Conservation (phyloP, 2,329 filamentous ascomycete species). For the Xylaria polymorpha region DNA sequence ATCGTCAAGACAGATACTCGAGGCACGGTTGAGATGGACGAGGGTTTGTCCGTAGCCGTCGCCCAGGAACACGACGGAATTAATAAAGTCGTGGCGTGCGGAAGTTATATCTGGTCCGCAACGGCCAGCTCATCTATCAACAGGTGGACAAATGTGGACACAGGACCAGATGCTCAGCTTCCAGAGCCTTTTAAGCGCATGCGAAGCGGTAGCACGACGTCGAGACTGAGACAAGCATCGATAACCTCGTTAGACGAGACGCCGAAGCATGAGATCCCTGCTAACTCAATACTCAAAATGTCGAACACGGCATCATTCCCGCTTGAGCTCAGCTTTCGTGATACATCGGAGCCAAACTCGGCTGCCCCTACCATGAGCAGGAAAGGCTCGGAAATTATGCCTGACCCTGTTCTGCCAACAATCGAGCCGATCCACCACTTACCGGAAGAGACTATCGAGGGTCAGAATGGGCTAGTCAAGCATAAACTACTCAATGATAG, state of each 20-base stretch:
- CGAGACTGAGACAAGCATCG: conserved; percentile 53
- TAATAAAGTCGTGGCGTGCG: conserved; percentile 73
- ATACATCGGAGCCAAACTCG: conserved; percentile 65
- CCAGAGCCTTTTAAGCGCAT: conserved; percentile 65
- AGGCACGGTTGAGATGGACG: conserved; percentile 77
- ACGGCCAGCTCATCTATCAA: conserved; percentile 93
- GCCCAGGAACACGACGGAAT: conserved; percentile 91
- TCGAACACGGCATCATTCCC: conserved; percentile 87
- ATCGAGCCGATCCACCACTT: conserved; percentile 74
- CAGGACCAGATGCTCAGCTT: conserved; percentile 75
- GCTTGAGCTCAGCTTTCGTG: conserved; percentile 56
- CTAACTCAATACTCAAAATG: conserved; percentile 81
- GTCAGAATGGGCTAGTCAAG: conserved; percentile 94
- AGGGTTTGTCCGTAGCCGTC: conserved; percentile 89
- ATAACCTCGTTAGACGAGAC: conserved; percentile 50
- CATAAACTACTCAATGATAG: conserved; percentile 92
- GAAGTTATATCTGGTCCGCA: conserved; percentile 88
- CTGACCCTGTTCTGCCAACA: conserved; percentile 59
- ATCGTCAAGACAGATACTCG: conserved; percentile 97
- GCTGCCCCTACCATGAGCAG: conserved; percentile 57
- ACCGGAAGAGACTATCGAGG: conserved; percentile 87
- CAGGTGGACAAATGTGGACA: conserved; percentile 89
- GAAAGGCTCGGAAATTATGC: conserved; percentile 68
- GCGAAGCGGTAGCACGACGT: conserved; percentile 54
- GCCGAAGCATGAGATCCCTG: conserved; percentile 74